phyloP scores from a whole-genome alignment of 805 yeast genomes.

The Saccharomyces mikatae region DNA sequence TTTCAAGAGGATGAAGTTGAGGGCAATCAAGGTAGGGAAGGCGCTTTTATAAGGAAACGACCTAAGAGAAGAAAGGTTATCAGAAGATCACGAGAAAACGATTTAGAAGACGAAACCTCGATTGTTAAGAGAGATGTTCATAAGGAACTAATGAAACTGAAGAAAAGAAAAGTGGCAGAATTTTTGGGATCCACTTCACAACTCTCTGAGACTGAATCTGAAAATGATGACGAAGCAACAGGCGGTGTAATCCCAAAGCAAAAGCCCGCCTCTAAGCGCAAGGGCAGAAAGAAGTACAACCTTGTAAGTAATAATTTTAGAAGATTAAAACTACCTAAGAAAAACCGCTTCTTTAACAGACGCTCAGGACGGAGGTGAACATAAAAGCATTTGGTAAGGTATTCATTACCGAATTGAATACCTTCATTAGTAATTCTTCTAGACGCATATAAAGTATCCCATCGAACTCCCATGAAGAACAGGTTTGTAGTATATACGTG shows the following conservation, averaged over 20 bases:
- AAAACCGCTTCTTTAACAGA: slow-evolving; percentile 35
- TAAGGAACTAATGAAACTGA: slow-evolving; percentile 19
- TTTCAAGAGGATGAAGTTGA: slow-evolving; percentile 15
- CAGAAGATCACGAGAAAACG: slow-evolving; percentile 6
- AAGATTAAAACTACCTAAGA: slow-evolving; percentile 44
- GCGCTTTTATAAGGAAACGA: neutral
- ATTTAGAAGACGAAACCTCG: neutral
- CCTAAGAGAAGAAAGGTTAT: slow-evolving; percentile 10
- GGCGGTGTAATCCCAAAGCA: slow-evolving; percentile 7
- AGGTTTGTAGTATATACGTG: too few relatives aligned
- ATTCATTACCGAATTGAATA: neutral
- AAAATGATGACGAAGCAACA: neutral
- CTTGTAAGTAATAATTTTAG: slow-evolving; percentile 43
- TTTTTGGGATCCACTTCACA: slow-evolving; percentile 7
- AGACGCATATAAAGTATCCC: neutral
- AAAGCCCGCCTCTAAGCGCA: slow-evolving; percentile 6
- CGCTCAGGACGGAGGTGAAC: slow-evolving; percentile 30
- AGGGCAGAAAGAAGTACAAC: slow-evolving; percentile 25
- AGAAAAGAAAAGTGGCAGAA: slow-evolving; percentile 16
- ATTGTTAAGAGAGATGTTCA: slow-evolving; percentile 15
- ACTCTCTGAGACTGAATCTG: neutral
- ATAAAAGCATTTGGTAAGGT: neutral
- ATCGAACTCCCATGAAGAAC: too few relatives aligned
- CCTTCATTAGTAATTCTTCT: neutral
- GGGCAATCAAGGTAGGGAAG: slow-evolving; percentile 7